Base-by-base conservation (phyloP, 768 basidiomycete species). In the Nidula microcarpa region DNA sequence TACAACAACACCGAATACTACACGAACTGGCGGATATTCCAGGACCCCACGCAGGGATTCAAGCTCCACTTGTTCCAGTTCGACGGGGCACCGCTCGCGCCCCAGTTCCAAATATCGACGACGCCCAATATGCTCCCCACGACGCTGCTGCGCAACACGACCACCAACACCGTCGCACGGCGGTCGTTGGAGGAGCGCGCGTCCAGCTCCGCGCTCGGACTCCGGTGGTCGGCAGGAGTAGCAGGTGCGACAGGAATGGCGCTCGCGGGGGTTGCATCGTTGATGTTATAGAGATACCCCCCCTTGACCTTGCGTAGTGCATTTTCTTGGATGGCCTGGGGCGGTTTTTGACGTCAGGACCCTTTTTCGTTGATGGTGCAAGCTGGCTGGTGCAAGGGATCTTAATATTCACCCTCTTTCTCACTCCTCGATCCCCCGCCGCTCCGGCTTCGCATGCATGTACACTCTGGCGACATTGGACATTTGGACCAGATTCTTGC, bases 101-200 rank as follows among this genome's bases (percentile, higher is more conserved):
- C 91, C 5, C 68, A 80, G 73, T 86, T 81, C 75, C 82, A 71
- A 43, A 47, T 87, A 23, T 82, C 89, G n/a, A 50, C 75, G 11
- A 81, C 85, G 8, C 92, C 94, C 23, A 88, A 85, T 69, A 96
- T 97, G 94, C 73, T 93, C 33, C 94, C 94, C 2, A 89, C 88
- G 4, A 76, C 75, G 59, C 44, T 63, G 45, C 71, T 96, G 53
- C 78, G 87, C 57, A 89, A 86, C 58, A 71, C 74, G 35, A 67
- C 79, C 2, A 30, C 66, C 11, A 9, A 62, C 6, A 53, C 64
- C 11, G 61, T 54, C 18, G 36, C 53, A 55, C 52, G 56, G 55
- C 34, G 52, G 64, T 64, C 47, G 64, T 66, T 16, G 60, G 62
- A 53, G 53, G 60, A 68, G 47, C 57, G 60, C 53, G 65, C 65